Conservation (phyloP, 2,329 filamentous ascomycete species). For the Thermothelomyces thermophilus region DNA sequence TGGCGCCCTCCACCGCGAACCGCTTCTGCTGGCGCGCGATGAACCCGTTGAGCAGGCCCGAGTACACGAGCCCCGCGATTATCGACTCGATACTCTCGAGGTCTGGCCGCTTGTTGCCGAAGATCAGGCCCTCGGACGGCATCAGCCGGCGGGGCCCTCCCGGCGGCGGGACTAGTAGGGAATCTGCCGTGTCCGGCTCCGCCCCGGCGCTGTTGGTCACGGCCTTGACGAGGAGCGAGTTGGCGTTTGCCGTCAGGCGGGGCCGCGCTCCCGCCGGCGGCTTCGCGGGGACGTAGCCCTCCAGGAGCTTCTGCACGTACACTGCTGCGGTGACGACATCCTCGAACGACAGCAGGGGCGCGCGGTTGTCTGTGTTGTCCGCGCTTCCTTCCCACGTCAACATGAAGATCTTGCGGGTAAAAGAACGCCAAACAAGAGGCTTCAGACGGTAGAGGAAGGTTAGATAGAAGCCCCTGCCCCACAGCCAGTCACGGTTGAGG, state of each 20-base stretch:
- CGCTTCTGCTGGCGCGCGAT: constrained; percentile 69
- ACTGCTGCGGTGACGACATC: constrained; percentile 59
- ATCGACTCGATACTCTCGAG: constrained; percentile 68
- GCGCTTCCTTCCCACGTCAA: constrained; percentile 56
- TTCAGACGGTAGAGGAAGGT: constrained; percentile 71
- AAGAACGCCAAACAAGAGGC: constrained; percentile 74
- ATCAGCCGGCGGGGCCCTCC: constrained; percentile 43
- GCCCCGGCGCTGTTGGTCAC: constrained; percentile 41
- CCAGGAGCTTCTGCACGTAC: constrained; percentile 58
- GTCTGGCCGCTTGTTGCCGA: constrained; percentile 55
- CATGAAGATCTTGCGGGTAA: constrained; percentile 71
- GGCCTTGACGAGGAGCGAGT: constrained; percentile 46
- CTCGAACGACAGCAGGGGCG: constrained; percentile 64
- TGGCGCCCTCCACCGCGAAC: constrained; percentile 77
- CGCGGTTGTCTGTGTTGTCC: constrained; percentile 33
- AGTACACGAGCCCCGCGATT: constrained; percentile 68
- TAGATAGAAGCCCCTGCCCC: constrained; percentile 67
- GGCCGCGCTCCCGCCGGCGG: constrained; percentile 25
- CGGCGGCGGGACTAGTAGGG: constrained; percentile 42
- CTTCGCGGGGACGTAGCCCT: constrained; percentile 46
- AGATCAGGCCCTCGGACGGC: constrained; percentile 55
- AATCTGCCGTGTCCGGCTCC: constrained; percentile 23
- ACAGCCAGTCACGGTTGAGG: constrained; percentile 62
- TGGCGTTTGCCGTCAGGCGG: constrained; percentile 37
- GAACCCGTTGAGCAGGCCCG: constrained; percentile 77